Base-by-base conservation (phyloP, 129 eudicot species). In the Logfia minima region DNA sequence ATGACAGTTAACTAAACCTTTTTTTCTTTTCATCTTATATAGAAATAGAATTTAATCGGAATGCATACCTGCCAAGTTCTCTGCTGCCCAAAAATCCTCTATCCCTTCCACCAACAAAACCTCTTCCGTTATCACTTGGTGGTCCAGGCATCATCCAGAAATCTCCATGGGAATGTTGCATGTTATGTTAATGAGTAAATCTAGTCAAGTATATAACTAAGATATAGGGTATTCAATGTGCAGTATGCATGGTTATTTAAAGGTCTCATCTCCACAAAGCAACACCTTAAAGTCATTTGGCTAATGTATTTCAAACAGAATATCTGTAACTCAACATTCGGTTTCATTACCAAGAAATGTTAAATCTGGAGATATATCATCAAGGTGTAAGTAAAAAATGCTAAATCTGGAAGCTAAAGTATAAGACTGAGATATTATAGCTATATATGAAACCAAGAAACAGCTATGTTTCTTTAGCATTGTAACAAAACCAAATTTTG, bases 21-120 rank as follows among this genome's bases (percentile, higher is more conserved):
- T 2, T 13, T 45, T 13, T 2, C 4, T 3, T 45, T 11, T 45
- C 17, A 11, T 17, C 52, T 2, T 45, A 11, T 45, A 45, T 45
- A 45, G 52, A 45, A 45, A n/a, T n/a, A n/a, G n/a, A n/a, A n/a
- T 43, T 16, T 1, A 24, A 68, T 4, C 28, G 45, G 22, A 69
- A 59, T 59, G 66, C 81, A 59, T 86, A 95, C 97, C 99, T 95
- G 87, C 91, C 86, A 59, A 70, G 18, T 32, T 94, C 92, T 83
- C 97, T 75, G 84, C 76, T 85, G 21, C 89, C 87, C 71, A 80
- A 74, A 71, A 87, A 91, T 66, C 97, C 97, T 83, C 97, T 79
- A 48, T 84, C 96, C 62, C 88, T 87, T 74, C 88, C 92, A 80
- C 94, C 91, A 11, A 79, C 85, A 68, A 75, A 87, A 37, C 78